Percentiles rank a stretch among this genome's conserved stretches.
Evolutionary conservation across 352 stramenopile species (phyloP).

Genomic region (Phytophthora cryptogea): DNA sequence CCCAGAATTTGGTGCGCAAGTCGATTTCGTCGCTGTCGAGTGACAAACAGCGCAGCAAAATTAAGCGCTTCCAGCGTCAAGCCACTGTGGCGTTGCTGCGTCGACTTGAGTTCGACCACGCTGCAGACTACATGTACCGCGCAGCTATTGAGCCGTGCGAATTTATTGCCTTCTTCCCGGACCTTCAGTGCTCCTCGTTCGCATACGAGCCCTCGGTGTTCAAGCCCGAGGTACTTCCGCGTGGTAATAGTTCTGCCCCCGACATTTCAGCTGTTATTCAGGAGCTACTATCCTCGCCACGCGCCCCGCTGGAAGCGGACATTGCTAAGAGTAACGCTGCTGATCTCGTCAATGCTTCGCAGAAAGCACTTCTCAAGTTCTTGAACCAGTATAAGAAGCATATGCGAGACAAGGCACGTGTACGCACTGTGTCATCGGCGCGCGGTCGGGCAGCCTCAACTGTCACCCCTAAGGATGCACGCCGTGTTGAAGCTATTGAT

Average conservation of each 20-base stretch:
- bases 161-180: constrained; percentile 88
- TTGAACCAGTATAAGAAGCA: constrained; percentile 84
- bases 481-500: constrained; percentile 82
- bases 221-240: constrained; percentile 83
- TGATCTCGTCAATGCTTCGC: constrained; percentile 61
- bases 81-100: constrained; percentile 78
- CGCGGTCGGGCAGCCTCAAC: constrained; percentile 45
- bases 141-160: constrained; percentile 85
- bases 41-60: constrained; percentile 89
- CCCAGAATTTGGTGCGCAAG: constrained; percentile 84
- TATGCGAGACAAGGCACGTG: constrained; percentile 69
- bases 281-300: constrained; percentile 60
- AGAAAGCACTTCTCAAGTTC: constrained; percentile 83
- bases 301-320: constrained; percentile 52
- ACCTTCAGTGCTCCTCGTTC: constrained; percentile 80
- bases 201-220: constrained; percentile 83
- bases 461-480: constrained; percentile 64
- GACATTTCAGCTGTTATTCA: constrained; percentile 83
- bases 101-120: constrained; percentile 78
- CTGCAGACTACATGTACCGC: constrained; percentile 86
- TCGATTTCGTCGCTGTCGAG: constrained; percentile 69
- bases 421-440: constrained; percentile 40
- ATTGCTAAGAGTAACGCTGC: constrained; percentile 59
- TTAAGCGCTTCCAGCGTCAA: constrained; percentile 88
- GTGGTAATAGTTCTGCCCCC: constrained; percentile 68